phyloP scores from a whole-genome alignment of 257 asterid species.

The Solanum medicagineum region DNA sequence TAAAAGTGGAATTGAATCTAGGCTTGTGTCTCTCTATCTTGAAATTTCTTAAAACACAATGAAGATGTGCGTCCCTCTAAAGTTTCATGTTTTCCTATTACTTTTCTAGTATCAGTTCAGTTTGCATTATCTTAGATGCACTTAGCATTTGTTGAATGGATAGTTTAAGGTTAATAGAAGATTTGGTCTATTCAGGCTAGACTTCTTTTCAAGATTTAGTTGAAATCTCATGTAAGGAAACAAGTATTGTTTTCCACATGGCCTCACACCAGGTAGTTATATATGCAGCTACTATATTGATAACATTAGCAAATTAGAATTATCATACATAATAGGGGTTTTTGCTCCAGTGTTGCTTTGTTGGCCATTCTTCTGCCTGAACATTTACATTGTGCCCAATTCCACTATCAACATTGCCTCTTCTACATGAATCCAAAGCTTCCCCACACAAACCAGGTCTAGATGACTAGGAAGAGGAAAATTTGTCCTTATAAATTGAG shows the following conservation, averaged over 20 bases:
- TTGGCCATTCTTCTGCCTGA: conserved; percentile 12
- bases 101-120: background rate
- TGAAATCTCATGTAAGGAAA: background rate
- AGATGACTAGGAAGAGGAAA: conserved; percentile 31
- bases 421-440: conserved; percentile 16
- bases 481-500: conserved; percentile 27
- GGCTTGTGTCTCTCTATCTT: too few species aligned
- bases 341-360: conserved; percentile 1
- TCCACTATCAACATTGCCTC: conserved; percentile 12
- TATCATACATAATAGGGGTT: background rate
- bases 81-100: too few species aligned
- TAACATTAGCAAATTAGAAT: background rate
- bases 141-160: background rate
- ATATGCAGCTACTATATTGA: background rate
- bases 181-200: background rate
- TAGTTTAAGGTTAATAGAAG: background rate
- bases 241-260: background rate
- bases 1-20: too few species aligned
- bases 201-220: background rate
- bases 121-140: background rate
- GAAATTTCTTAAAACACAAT: too few species aligned
- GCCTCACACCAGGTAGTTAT: background rate
- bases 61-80: too few species aligned
- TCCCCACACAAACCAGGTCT: conserved; percentile 30
- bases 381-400: conserved; percentile 8